phyloP scores from a whole-genome alignment of 2,329 filamentous ascomycete species.

The Chaetomium sp. region DNA sequence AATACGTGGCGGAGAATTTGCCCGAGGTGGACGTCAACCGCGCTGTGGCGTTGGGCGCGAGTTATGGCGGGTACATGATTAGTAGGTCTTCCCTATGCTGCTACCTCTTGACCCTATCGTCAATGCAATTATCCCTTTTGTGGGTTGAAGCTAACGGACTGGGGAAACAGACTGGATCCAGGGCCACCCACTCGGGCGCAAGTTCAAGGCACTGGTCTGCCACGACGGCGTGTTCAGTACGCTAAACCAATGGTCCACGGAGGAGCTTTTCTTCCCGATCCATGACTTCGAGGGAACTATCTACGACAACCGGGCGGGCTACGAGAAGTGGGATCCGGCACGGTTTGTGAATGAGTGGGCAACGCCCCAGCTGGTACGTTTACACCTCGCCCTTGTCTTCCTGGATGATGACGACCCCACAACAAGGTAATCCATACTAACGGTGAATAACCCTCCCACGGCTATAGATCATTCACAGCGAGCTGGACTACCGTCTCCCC shows the following conservation, averaged over 20 bases:
- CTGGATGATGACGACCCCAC: not conserved
- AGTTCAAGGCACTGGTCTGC: conserved; percentile 81
- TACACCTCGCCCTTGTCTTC: not conserved
- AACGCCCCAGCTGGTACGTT: conserved; percentile 73
- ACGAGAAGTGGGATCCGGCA: conserved; percentile 65
- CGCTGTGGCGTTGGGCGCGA: conserved; percentile 68
- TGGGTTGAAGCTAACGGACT: not conserved
- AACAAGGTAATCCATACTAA: too few relatives aligned
- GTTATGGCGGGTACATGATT: conserved; percentile 71
- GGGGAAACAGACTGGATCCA: conserved; percentile 68
- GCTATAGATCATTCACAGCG: conserved; percentile 64
- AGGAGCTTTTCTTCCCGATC: conserved; percentile 65
- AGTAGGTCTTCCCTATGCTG: conserved; percentile 37
- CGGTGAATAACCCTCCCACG: not conserved
- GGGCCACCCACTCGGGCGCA: conserved; percentile 71
- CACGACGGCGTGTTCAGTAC: conserved; percentile 83
- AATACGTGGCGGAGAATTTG: conserved; percentile 62
- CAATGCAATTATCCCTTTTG: not conserved
- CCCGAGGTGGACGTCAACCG: conserved; percentile 61
- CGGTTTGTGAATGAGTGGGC: conserved; percentile 62
- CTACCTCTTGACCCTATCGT: not conserved
- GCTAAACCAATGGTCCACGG: conserved; percentile 55
- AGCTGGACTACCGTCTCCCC: conserved; percentile 81
- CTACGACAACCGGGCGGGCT: conserved; percentile 56
- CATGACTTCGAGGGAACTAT: conserved; percentile 60